Conservation (phyloP, 352 stramenopile genomes). For the Phytophthora meadii region DNA sequence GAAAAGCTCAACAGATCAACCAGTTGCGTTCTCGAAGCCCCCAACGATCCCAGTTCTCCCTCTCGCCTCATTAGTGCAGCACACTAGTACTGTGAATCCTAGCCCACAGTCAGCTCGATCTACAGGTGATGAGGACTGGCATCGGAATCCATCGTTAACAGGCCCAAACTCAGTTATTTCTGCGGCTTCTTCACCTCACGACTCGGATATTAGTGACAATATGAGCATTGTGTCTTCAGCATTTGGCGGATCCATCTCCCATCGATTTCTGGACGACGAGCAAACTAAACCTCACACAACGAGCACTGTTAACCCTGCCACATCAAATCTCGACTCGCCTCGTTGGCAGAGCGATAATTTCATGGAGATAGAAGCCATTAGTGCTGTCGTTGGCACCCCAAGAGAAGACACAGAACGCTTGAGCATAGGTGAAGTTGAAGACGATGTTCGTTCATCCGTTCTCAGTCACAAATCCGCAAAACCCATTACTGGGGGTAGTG, state of each 20-base stretch:
- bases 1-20: conserved; percentile 13
- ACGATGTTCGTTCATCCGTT: conserved; percentile 10
- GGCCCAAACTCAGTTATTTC: conserved; percentile 15
- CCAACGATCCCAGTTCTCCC: conserved; percentile 20
- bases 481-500: conserved; percentile 17
- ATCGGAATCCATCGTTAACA: neutral
- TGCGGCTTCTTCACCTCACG: conserved; percentile 21
- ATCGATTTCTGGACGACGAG: conserved; percentile 17
- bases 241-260: conserved; percentile 21
- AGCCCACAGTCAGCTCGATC: conserved; percentile 22
- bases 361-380: conserved; percentile 13
- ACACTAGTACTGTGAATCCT: conserved; percentile 7
- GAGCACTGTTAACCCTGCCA: neutral
- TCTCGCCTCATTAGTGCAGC: conserved; percentile 21
- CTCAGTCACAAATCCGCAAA: conserved; percentile 18
- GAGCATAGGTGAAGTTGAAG: conserved; percentile 15
- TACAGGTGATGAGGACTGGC: conserved; percentile 19
- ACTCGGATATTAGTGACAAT: conserved; percentile 31
- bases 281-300: conserved; percentile 14
- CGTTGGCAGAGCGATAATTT: conserved; percentile 28
- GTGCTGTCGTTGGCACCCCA: neutral
- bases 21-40: conserved; percentile 6
- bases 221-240: conserved; percentile 30
- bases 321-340: conserved; percentile 17
- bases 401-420: conserved; percentile 13